Percentiles rank a stretch among this genome's conserved stretches.
phyloP scores from a whole-genome alignment of 805 yeast species.

The Myxozyma udenii region DNA sequence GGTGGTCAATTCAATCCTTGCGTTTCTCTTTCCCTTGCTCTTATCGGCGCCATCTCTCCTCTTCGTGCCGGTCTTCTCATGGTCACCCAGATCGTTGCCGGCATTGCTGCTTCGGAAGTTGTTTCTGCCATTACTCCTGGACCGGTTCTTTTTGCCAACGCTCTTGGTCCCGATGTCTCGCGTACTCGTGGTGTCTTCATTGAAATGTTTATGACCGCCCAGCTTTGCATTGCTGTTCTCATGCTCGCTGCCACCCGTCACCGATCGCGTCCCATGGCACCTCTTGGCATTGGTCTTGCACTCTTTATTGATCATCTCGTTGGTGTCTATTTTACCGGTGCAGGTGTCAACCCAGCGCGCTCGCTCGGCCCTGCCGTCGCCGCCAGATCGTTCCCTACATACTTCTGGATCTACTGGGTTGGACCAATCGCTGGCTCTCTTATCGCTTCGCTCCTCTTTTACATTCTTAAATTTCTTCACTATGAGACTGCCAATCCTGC shows the following conservation, averaged over 20 bases:
- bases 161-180: constrained; percentile 68
- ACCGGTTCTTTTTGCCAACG: constrained; percentile 63
- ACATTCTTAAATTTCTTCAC: constrained; percentile 59
- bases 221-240: constrained; percentile 71
- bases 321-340: constrained; percentile 81
- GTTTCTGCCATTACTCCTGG: constrained; percentile 86
- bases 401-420: constrained; percentile 92
- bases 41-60: constrained; percentile 71
- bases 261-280: constrained; percentile 72
- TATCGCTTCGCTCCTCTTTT: constrained; percentile 66
- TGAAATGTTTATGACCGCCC: constrained; percentile 75
- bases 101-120: constrained; percentile 91
- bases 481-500: constrained; percentile 70
- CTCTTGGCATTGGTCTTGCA: constrained; percentile 78
- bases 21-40: constrained; percentile 69
- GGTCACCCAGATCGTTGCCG: constrained; percentile 70
- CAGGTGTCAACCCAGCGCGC: constrained; percentile 91
- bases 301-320: constrained; percentile 78
- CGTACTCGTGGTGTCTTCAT: constrained; percentile 72
- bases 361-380: constrained; percentile 81
- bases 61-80: constrained; percentile 64
- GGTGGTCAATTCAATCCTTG: constrained; percentile 93
- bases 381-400: constrained; percentile 65
- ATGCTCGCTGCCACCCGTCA: constrained; percentile 83
- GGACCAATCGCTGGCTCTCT: constrained; percentile 76